Base-by-base conservation (phyloP, 257 asterid genomes). In the Knoxia roxburghii region DNA sequence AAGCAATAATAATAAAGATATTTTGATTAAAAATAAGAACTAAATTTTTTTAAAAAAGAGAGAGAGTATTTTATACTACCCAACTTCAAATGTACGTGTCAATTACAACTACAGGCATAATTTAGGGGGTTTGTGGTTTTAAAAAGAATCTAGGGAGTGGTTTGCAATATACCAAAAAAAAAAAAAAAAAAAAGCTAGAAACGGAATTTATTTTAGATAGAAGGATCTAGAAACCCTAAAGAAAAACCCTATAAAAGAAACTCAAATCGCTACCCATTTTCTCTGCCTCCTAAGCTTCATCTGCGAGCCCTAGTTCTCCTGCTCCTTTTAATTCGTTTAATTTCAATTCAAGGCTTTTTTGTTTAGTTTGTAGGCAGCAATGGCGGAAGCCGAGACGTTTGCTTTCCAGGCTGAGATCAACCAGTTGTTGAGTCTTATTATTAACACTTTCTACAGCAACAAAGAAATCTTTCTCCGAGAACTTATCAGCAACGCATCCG, bases 181-280 rank as follows among this genome's bases (percentile, higher is more conserved):
- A 30, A 18, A 48, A 48, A 24, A 20, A 27, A 24, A 18, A 29
- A 60, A 18, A 15, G 9, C 6, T 37, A 37, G 41, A 37, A 17
- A 10, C 8, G 64, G 23, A 37, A 72, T 29, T 37, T 37, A 37
- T 37, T 37, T 37, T 37, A 23, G 14, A 41, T 41, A 59, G 90
- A 84, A 84, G 90, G 84, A 77, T 82, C 87, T 75, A 77, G 89
- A 84, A 82, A 78, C 90, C 85, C 89, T 82, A 79, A 63, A 3
- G 2, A 4, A 21, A 10, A 10, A 54, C n/a, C 24, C 50, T 63
- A 73, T 82, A 82, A 68, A 51, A 0, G 0, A 6, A 35, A 12
- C 61, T 26, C 17, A 12, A 29, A 7, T 35, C 17, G 0, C 50
- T 0, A 0, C 6, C 1, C 0, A 1, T 2, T 17, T 17, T 40